Evolutionary conservation across 306 rosid species (phyloP).

Genomic region (Ormosia semicastrata): DNA sequence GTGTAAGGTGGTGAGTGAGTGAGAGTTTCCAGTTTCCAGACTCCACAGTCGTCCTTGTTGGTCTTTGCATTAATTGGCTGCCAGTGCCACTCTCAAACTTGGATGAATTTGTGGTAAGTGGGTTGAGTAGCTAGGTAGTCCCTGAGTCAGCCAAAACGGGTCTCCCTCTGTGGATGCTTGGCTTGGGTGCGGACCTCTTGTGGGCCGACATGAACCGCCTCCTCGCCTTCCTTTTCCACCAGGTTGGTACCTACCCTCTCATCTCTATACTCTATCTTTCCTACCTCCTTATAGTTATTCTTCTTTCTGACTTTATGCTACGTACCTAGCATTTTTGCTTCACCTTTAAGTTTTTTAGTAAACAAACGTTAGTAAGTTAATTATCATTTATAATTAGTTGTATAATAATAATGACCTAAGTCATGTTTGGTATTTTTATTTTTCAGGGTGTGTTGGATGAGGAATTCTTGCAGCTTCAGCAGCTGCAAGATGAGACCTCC

Average conservation of each 20-base stretch:
- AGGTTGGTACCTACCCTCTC: conserved; percentile 27
- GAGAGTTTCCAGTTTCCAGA: background rate
- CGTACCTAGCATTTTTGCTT: no score
- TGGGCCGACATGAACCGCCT: conserved; percentile 96
- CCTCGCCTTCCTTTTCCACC: conserved; percentile 93
- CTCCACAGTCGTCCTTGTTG: background rate
- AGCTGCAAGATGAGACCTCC: conserved; percentile 86
- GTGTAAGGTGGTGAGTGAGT: background rate
- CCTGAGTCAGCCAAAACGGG: conserved; percentile 78
- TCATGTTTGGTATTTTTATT: no score
- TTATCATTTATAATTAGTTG: no score
- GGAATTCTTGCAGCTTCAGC: conserved; percentile 92
- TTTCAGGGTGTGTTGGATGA: conserved; percentile 86
- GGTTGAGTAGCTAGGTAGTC: no score
- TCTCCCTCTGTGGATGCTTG: conserved; percentile 96
- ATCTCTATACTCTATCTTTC: no score
- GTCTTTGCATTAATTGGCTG: background rate
- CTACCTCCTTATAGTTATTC: no score
- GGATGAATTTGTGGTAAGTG: background rate
- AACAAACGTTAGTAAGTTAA: no score
- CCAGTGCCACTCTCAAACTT: background rate
- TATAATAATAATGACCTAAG: no score
- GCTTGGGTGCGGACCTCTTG: conserved; percentile 80
- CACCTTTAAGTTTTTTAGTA: no score
- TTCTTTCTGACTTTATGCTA: no score